Conservation (phyloP, 768 basidiomycete genomes). For the Boletus eberwhitei region DNA sequence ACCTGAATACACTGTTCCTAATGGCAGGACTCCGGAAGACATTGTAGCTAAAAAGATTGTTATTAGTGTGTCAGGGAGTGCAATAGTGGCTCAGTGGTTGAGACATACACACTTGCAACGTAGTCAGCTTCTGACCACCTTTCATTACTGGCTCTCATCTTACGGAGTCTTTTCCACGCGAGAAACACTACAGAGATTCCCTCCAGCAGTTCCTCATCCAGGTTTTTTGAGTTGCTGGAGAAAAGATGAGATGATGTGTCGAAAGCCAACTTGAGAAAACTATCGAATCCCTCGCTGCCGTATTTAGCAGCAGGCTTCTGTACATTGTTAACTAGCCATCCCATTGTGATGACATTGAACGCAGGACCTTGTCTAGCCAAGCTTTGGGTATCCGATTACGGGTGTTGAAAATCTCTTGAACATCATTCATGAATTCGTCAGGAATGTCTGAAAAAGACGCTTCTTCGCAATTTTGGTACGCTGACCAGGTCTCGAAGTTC, state of each 20-base stretch:
- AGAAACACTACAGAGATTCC: constrained; percentile 40
- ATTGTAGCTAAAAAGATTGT: constrained; percentile 38
- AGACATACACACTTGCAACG: constrained; percentile 50
- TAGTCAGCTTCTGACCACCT: constrained; percentile 55
- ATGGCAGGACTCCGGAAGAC: constrained; percentile 47
- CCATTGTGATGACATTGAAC: background rate
- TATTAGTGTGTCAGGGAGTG: background rate
- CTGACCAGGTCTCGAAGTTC: constrained; percentile 51
- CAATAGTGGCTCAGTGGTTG: background rate
- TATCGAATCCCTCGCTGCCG: constrained; percentile 11
- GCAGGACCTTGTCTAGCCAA: constrained; percentile 43
- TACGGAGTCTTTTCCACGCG: constrained; percentile 43
- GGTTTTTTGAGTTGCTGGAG: constrained; percentile 21
- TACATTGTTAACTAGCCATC: background rate
- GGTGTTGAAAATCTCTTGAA: constrained; percentile 39
- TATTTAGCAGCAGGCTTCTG: constrained; percentile 6
- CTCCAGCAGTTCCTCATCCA: constrained; percentile 29
- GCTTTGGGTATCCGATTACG: constrained; percentile 34
- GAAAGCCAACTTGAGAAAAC: constrained; percentile 33
- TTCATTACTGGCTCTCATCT: constrained; percentile 43
- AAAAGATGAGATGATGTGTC: constrained; percentile 40
- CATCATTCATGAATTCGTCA: constrained; percentile 33
- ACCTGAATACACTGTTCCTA: constrained; percentile 42
- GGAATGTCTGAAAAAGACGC: constrained; percentile 47
- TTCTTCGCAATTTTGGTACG: constrained; percentile 48